Base-by-base conservation (phyloP, 2,329 filamentous ascomycete genomes). In the Penicillium sp. region DNA sequence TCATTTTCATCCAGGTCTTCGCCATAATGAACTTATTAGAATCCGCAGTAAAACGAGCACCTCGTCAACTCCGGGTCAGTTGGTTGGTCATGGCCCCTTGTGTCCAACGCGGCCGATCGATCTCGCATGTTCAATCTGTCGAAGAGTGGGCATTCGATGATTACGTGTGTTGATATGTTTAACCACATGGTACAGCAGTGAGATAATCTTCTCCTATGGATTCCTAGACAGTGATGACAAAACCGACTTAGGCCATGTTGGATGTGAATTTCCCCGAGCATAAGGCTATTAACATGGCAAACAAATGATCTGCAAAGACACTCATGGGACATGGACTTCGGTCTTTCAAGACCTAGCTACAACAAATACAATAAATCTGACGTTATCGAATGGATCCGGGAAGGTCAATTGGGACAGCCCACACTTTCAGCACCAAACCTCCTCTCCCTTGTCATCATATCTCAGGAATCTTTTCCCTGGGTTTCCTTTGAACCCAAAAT, bases 171-270 rank as follows among this genome's bases (percentile, higher is more conserved):
- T 47, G 95, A 99, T 75, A 91, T 99, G 86, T 91, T 88, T 19
- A 99, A 98, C 69, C 95, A 99, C 77, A 87, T 14, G 78, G 81
- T 9, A 75, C 81, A 44, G 74, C 75, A 3, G 87, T 90, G 6
- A 98, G 74, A 96, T 96, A 88, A 81, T 98, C 3, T 98, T 98
- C 75, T 96, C 89, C 45, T 99, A 99, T 68, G 95, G 95, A 0
- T 98, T 99, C 69, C 83, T 98, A n/a, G 83, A 85, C 52, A 74
- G 78, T 35, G 70, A 70, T n/a, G 19, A 77, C 78, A 67, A 79
- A 79, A 53, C 84, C 85, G 3, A 80, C 77, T 49, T 81, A 83
- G 55, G 72, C 88, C 11, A 85, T 86, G 54, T 73, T 88, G 42
- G 88, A 92, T 64, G 70, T 87, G 9, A 78, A 83, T 2, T 84